Evolutionary conservation across 345 rosid species (phyloP), one percentile per base, ranked within the genome.

Genomic region (Citrus sp.): DNA sequence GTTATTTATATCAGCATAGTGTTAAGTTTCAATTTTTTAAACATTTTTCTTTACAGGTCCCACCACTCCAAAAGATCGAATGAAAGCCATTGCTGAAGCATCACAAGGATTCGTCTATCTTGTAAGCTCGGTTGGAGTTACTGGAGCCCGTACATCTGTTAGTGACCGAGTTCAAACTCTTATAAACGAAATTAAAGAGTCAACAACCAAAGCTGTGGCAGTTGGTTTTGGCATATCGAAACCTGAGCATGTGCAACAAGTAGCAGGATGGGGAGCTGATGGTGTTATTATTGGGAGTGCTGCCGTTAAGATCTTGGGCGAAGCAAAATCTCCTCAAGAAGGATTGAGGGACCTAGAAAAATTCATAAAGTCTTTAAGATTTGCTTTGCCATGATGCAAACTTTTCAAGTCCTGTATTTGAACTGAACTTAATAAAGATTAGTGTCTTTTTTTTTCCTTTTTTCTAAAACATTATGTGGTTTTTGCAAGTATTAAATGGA

Each of bases 261-360:
- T 92, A 0, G 93, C 90, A 3, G 93, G 84, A 79, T 92, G 93
- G 98, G 98, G 99, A 76, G 92, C 98, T 0, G 96, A 93, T 18
- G 90, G 97, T 8, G 90, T 92, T 72, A 96, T 94, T 59, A 91
- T 96, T 60, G 97, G 98, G 3, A 94, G 97, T 60, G 94, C 99
- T 0, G 88, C 90, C 84, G 98, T 92, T 78, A 92, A 90, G 86
- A 22, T 89, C 56, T 78, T 94, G 81, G 90, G 90, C 0, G 97
- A 92, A 65, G 94, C 95, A 30, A 82, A 93, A 80, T 86, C 93
- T 76, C 89, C 95, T 0, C 89, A 90, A 55, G 88, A 92, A 84
- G 98, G 93, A 77, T 80, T 94, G 27, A 84, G 84, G 80, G 89
- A 87, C 83, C 88, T 94, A 0, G 92, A 90, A 80, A 84, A 9